Base-by-base conservation (phyloP, 441 rosid genomes). In the Geranium incanum region DNA sequence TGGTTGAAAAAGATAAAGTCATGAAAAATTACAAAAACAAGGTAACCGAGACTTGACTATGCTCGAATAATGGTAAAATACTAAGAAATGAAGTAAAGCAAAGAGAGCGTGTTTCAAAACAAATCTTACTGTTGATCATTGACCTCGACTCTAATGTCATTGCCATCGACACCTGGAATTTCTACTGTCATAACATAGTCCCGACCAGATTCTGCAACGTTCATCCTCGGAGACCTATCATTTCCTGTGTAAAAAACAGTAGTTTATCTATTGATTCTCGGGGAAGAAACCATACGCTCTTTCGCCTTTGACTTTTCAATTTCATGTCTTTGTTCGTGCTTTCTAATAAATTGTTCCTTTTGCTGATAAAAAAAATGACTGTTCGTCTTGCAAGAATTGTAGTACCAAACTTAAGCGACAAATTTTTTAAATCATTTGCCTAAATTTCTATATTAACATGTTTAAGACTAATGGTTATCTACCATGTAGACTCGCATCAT, bases 61-160 rank as follows among this genome's bases (percentile, higher is more conserved):
- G 33, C 33, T 23, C 33, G 33, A 23, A 23, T 23, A 23, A 23
- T 23, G 33, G 60, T 15, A 52, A 23, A 23, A 13, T 52, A 3
- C 60, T 16, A 13, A 52, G 60, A 52, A 4, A 23, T 52, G 60
- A n/a, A n/a, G 60, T 52, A 52, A 52, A 2, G 15, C 3, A 52
- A 36, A 28, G 12, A 21, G 43, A 69, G n/a, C 36, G 3, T 69
- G 6, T 37, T 28, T 5, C 37, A 48, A 38, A 23, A 38, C 6
- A 16, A 0, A 67, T 37, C 76, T 74, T 84, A 84, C 94, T 77
- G 81, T 75, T 39, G 80, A 71, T 86, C 82, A 77, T 80, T 80
- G 64, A 90, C 85, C 75, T 90, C 94, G 79, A 90, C 98, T 80
- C 86, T 82, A 69, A 93, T 80, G 77, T 93, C 89, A 79, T 81